Base-by-base conservation (phyloP, 169 alveolate genomes). In the Plasmodium inui region DNA sequence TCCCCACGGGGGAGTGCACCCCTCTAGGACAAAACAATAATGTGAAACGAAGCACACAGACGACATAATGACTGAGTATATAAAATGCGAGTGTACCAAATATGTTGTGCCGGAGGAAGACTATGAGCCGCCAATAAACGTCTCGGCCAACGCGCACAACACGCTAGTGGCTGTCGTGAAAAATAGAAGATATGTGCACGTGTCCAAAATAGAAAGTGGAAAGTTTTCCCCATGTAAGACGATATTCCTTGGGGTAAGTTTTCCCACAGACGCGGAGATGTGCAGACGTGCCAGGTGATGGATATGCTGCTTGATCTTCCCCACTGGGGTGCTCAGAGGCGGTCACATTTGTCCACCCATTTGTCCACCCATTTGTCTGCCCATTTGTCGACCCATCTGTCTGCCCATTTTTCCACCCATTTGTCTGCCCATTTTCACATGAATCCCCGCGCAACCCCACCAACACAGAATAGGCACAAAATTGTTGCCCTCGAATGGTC, bases 401-500 rank as follows among this genome's bases (percentile, higher is more conserved):
- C 19, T 34, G 10, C 50, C 41, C 55, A 44, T 79, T 34, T 34
- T 2, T 0, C 39, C 3, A 28, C 39, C 26, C 61, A 8, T 28
- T 22, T 41, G 5, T 50, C 19, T 1, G 22, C 41, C 70, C 72
- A 81, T 53, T 6, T 22, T 46, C 28, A 41, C 30, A 41, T 46
- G 1, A 26, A 46, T 80, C 14, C 34, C 37, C 37, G 37, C 67
- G 5, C 57, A n/a, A 37, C 22, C 57, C 34, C 50, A 79, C 61
- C 9, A 7, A 50, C 6, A 44, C 80, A 86, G 93, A 78, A 57
- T 67, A 53, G 86, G 41, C 78, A 86, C 70, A 86, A 86, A 73
- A 46, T 86, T 74, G 67, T 86, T 9, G 93, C 82, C 19, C 79
- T 86, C 2, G 93, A 86, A 55, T 86, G 93, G 93, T 86, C 93